Evolutionary conservation across 225 moss, liverwort and hornwort genomes (phyloP), one percentile per base, ranked within the genome.

Genomic region (Ulota crispa): DNA sequence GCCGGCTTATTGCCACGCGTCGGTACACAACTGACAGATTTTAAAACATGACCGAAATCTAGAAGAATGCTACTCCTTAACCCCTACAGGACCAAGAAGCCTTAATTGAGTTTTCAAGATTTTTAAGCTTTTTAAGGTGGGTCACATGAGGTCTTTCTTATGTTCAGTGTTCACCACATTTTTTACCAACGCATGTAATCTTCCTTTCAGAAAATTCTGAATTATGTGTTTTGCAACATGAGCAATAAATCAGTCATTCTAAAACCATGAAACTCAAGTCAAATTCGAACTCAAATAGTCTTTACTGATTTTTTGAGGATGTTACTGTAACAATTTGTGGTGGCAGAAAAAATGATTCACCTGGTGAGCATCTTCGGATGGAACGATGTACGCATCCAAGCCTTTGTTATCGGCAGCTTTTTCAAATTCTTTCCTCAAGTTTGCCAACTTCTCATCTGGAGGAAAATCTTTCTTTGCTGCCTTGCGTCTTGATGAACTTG

Each of bases 361-460:
- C 97, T 99, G 99, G 81, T 99, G 96, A 12, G 99, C 92, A 83
- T 99, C 99, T 91, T 96, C 99, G 41, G 99, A 96, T 13, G 99
- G 99, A 72, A 99, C 83, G 68, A 99, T 93, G 76, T 96, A 99
- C 6, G 94, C 96, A 86, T 99, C 94, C 42, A 99, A 73, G 78
- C 88, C 91, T 56, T 88, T 84, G 28, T 60, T 80, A 12, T 75
- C 85, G 70, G 83, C 81, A 55, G 62, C 24, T 54, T 80, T 89
- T 62, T 92, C 89, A 75, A 99, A 87, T 23, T 86, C 63, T 76
- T 88, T 83, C 42, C 96, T 92, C 67, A 99, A 52, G 24, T 70
- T 75, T 12, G 79, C 86, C 30, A 99, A 80, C 68, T 94, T 96
- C 43, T 87, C 81, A 78, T 99, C 99, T 27, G 91, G 82, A 27